phyloP scores from a whole-genome alignment of 257 asterid genomes.

The Solanum gandarillasii region DNA sequence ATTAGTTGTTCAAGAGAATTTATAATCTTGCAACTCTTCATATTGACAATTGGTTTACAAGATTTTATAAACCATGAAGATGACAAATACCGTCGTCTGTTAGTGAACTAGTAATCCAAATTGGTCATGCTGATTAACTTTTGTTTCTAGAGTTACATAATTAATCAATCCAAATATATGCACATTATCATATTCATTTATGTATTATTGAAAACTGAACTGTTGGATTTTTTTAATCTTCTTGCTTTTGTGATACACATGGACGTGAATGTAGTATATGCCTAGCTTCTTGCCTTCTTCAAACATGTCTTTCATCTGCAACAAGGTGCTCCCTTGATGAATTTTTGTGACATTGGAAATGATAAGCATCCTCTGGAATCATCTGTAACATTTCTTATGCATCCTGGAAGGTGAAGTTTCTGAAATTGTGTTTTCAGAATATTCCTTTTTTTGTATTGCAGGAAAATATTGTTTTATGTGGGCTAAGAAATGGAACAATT shows the following conservation, averaged over 20 bases:
- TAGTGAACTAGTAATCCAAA: not conserved
- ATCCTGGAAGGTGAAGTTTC: not conserved
- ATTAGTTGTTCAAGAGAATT: not conserved
- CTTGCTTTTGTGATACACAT: not conserved
- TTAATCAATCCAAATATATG: not conserved
- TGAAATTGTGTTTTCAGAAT: not conserved
- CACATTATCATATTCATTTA: not conserved
- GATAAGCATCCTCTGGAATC: not conserved
- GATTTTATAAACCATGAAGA: not conserved
- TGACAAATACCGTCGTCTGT: not conserved
- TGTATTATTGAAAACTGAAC: not conserved
- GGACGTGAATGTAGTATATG: not conserved
- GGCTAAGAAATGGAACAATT: constrained; percentile 83
- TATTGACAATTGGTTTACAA: not conserved
- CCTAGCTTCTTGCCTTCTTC: not conserved
- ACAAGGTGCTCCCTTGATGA: not conserved
- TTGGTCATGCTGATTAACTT: not conserved
- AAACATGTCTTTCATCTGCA: not conserved
- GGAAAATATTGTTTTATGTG: constrained; percentile 63
- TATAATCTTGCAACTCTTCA: not conserved
- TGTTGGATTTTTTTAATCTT: not conserved
- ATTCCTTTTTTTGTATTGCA: constrained; percentile 15
- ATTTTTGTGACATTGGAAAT: not conserved
- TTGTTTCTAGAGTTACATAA: not conserved
- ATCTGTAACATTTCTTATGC: not conserved